Conservation (phyloP, 371 early-diverging fungal genomes). For the Mycotypha africana region DNA sequence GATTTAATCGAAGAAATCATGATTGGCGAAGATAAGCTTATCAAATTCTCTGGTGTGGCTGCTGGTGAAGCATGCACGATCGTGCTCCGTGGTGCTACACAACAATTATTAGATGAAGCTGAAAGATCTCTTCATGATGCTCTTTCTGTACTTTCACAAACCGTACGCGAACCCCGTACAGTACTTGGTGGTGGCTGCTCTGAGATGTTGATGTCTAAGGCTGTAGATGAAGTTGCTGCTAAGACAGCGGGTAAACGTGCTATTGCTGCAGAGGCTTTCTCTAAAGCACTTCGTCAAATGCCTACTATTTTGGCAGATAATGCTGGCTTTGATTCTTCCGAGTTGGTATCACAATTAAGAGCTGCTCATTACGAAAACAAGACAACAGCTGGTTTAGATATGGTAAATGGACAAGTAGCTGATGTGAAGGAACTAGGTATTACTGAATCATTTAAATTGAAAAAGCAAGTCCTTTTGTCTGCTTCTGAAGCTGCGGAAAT, state of each 20-base stretch:
- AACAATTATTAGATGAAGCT: slow-evolving; percentile 98
- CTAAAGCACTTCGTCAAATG: slow-evolving; percentile 95
- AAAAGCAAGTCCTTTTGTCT: slow-evolving; percentile 94
- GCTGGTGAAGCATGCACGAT: slow-evolving; percentile 98
- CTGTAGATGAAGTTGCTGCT: slow-evolving; percentile 90
- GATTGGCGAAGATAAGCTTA: slow-evolving; percentile 95
- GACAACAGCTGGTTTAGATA: slow-evolving; percentile 83
- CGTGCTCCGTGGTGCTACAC: slow-evolving; percentile 96
- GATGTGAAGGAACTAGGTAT: slow-evolving; percentile 90
- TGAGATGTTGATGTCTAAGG: slow-evolving; percentile 97
- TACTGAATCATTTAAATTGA: slow-evolving; percentile 97
- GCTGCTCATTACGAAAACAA: slow-evolving; percentile 91
- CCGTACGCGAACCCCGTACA: slow-evolving; percentile 92
- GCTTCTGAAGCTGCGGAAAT: slow-evolving; percentile 99
- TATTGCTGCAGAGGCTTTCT: slow-evolving; percentile 96
- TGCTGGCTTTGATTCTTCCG: slow-evolving; percentile 96
- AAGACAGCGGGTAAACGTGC: slow-evolving; percentile 93
- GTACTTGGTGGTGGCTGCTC: slow-evolving; percentile 97
- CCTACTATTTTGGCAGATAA: slow-evolving; percentile 99
- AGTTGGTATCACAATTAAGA: slow-evolving; percentile 87
- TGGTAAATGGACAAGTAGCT: slow-evolving; percentile 77
- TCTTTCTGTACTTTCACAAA: slow-evolving; percentile 96
- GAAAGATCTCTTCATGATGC: slow-evolving; percentile 99
- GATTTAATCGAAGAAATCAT: slow-evolving; percentile 96
- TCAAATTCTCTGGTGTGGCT: slow-evolving; percentile 96